Evolutionary conservation across 2,329 filamentous ascomycete species (phyloP), one percentile per base, ranked within the genome.

Genomic region (Apiospora pterosperma): DNA sequence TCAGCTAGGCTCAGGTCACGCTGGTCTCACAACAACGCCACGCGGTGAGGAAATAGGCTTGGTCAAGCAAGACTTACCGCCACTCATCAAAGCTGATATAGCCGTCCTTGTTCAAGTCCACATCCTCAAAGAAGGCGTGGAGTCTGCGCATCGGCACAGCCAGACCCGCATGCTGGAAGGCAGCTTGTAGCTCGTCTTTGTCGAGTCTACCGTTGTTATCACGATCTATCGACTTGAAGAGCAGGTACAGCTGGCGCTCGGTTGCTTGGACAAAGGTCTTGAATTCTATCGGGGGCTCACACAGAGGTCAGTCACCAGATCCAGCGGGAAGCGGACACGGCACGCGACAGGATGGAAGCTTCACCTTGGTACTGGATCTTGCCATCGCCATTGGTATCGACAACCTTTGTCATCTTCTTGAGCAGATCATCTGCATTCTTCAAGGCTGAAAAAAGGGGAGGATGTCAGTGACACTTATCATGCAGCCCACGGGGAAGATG

Each of bases 351-450:
- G 48, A 19, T 8, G 48, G 48, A n/a, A 55, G 48, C 48, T 55
- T 63, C 34, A 96, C 93, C 93, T 80, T 93, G 87, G 76, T 92
- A 97, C 78, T 96, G 91, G 71, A 99, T 98, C 73, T 89, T 90
- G 68, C 95, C 93, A 77, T 98, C 93, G 31, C 89, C 88, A 75
- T 94, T 93, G 65, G 89, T 91, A 75, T 99, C 96, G 68, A 97
- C 93, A 67, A 90, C 86, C 69, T 85, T 84, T 75, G 97, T 85
- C 65, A 98, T 91, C 73, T 91, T 89, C 74, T 88, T 86, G 67
- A 99, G 85, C 82, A 98, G 88, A 41, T 87, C 83, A 77, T 97
- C 92, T 75, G 96, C 96, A 84, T 97, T 96, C 82, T 97, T 97
- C 74, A 99, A 78, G 61, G 85, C 85, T 88, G 71, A 21, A n/a